Evolutionary conservation across 2,329 filamentous ascomycete genomes (phyloP).

Genomic region (Nemania abortiva): DNA sequence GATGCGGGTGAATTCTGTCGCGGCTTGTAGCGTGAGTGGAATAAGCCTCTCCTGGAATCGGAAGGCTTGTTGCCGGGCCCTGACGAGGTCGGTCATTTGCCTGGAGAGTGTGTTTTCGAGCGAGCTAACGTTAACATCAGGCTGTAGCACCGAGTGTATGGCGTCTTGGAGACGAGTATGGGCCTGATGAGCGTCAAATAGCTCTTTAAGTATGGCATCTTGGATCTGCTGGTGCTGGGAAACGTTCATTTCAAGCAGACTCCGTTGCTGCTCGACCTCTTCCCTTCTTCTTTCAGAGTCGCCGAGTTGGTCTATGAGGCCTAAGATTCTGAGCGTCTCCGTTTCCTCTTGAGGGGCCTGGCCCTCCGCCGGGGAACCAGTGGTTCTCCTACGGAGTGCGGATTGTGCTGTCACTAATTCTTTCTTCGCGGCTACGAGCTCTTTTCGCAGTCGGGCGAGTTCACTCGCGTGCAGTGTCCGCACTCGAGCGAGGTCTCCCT

Average conservation of each 20-base stretch:
- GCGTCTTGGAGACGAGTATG: not conserved
- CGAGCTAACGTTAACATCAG: not conserved
- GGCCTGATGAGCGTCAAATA: not conserved
- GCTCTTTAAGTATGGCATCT: not conserved
- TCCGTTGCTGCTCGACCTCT: too few relatives aligned
- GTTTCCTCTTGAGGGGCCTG: too few relatives aligned
- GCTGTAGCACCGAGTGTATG: constrained; percentile 1
- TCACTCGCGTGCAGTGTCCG: too few relatives aligned
- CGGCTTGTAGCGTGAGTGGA: not conserved
- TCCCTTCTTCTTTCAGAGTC: too few relatives aligned
- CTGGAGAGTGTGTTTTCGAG: not conserved
- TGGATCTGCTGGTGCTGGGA: not conserved
- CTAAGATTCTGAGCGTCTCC: too few relatives aligned
- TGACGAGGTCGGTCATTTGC: not conserved
- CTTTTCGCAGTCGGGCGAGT: too few relatives aligned
- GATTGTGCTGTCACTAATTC: too few relatives aligned
- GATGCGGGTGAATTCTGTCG: not conserved
- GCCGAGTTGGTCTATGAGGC: too few relatives aligned
- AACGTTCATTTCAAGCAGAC: not conserved
- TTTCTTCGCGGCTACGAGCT: too few relatives aligned
- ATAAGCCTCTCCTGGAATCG: not conserved
- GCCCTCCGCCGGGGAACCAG: too few relatives aligned
- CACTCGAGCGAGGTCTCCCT: too few relatives aligned
- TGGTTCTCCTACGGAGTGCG: too few relatives aligned
- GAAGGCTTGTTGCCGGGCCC: not conserved